Conservation (phyloP, 129 eudicot species). For the sunflower (Helianthus annuus) region DNA sequence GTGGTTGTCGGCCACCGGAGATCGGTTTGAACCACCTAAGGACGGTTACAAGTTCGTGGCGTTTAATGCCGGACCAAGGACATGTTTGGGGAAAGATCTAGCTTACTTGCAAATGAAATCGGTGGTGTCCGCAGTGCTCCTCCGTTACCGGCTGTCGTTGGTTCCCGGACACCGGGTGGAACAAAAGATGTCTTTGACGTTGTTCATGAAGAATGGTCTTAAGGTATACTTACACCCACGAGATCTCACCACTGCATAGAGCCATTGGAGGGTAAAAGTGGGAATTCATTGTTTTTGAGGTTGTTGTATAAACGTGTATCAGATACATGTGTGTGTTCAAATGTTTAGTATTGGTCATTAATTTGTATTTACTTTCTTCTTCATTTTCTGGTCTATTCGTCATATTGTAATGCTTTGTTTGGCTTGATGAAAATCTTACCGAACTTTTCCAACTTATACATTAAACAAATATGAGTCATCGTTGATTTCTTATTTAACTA, state of each 20-base stretch:
- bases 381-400: conserved; percentile 21
- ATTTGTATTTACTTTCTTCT: conserved; percentile 42
- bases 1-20: conserved; percentile 61
- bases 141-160: conserved; percentile 61
- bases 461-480: conserved; percentile 9
- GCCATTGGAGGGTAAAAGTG: not conserved
- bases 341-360: conserved; percentile 36
- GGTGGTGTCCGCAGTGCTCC: conserved; percentile 75
- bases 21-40: conserved; percentile 68
- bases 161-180: conserved; percentile 85
- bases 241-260: conserved; percentile 43
- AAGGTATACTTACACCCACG: conserved; percentile 63
- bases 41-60: conserved; percentile 80
- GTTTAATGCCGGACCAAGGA: conserved; percentile 81
- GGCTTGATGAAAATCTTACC: conserved; percentile 38
- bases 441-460: conserved; percentile 34
- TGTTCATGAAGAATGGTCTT: conserved; percentile 82
- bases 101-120: conserved; percentile 90
- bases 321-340: conserved; percentile 20
- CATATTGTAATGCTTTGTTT: conserved; percentile 37
- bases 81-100: conserved; percentile 73
- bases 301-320: conserved; percentile 12
- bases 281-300: conserved; percentile 22
- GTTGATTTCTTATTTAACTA: conserved; percentile 1
- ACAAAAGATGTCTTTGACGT: conserved; percentile 82